phyloP scores from a whole-genome alignment of 352 stramenopile species.

The Phytophthora hibernalis region DNA sequence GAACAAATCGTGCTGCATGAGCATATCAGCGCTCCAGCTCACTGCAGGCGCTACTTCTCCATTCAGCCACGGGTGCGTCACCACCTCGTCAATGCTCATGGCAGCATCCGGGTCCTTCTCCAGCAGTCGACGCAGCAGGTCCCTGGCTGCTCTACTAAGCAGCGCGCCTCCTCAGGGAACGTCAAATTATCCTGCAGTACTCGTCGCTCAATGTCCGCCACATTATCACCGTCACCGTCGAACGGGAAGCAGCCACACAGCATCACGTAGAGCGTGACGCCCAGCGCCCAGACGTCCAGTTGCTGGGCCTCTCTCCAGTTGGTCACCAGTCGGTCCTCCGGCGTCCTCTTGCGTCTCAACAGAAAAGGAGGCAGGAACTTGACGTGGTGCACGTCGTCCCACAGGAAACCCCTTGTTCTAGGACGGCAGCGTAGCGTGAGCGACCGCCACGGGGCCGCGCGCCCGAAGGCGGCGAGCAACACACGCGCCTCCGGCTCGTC shows the following conservation, averaged over 20 bases:
- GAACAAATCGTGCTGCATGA: constrained; percentile 56
- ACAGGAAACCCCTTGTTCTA: constrained; percentile 42
- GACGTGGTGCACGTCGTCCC: constrained; percentile 63
- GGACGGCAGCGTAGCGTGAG: constrained; percentile 39
- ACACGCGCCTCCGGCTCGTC: constrained; percentile 68
- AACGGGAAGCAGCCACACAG: constrained; percentile 73
- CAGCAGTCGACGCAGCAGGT: constrained; percentile 67
- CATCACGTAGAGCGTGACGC: constrained; percentile 77
- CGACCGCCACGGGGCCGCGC: constrained; percentile 53
- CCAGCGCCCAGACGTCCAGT: constrained; percentile 76
- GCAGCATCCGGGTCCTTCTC: constrained; percentile 53
- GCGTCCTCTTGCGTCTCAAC: constrained; percentile 32
- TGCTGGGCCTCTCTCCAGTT: constrained; percentile 71
- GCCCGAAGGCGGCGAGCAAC: constrained; percentile 71
- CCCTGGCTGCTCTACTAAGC: constrained; percentile 71
- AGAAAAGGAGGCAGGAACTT: constrained; percentile 75
- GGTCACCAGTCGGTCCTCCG: constrained; percentile 32
- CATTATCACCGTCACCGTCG: constrained; percentile 19
- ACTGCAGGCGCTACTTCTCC: constrained; percentile 50
- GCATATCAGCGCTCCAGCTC: constrained; percentile 51
- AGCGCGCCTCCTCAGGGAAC: constrained; percentile 38
- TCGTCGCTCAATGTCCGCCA: constrained; percentile 33
- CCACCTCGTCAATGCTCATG: constrained; percentile 70
- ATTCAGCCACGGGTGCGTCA: constrained; percentile 73
- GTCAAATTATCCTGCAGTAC: constrained; percentile 40